Base-by-base conservation (phyloP, 2,329 filamentous ascomycete genomes). In the Diaporthe destruens region DNA sequence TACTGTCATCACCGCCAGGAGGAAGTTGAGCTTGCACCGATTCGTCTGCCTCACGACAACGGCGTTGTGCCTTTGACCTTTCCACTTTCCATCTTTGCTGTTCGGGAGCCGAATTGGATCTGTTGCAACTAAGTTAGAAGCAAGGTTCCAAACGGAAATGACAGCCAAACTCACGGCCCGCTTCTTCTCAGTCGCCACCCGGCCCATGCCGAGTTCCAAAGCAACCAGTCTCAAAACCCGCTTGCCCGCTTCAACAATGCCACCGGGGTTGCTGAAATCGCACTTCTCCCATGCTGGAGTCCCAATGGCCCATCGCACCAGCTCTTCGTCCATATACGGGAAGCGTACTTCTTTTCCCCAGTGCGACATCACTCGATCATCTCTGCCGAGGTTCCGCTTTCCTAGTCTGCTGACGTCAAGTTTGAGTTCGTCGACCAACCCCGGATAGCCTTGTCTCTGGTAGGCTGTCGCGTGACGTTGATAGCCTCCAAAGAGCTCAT, bases 401-500 rank as follows among this genome's bases (percentile, higher is more conserved):
- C 96, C 95, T 1, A 99, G 89, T 32, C 97, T 90, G 61, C 89
- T 86, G 49, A 98, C 92, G 74, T 99, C 96, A 3, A 98, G 87
- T 73, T 93, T 90, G 6, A 99, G 88, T 82, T 99, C 96, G 1
- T 94, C 89, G 6, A 95, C 84, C 1, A 99, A 87, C 0, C 92
- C 94, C 0, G 83, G 74, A 76, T 94, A 94, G 0, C 94, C 93
- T 23, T 84, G 83, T 9, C 92, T 89, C 8, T 87, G 84, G 79
- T 93, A 98, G 0, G 95, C 94, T 4, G 90, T 90, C 2, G 90
- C 89, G 78, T 99, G 96, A 9, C 97, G 91, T 12, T 90, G 91
- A 80, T 99, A 99, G 9, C 96, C 96, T 20, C 94, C 96, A 80
- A 99, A 98, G 1, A 99, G 89, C 82, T 99, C 96, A 79, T 99